phyloP scores from a whole-genome alignment of 495 filamentous ascomycete species.

The Xanthoparmelia taractica region DNA sequence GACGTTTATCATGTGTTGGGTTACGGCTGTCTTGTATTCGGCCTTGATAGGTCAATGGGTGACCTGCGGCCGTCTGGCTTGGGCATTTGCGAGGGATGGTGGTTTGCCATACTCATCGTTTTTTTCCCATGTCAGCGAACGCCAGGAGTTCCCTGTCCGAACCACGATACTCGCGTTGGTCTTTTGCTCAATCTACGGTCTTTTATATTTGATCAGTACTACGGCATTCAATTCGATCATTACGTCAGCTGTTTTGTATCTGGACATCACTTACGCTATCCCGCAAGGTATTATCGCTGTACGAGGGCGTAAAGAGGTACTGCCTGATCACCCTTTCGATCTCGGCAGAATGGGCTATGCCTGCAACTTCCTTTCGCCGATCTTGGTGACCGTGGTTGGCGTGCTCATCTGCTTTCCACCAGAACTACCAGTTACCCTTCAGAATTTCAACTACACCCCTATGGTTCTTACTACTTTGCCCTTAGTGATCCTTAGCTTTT shows the following conservation, averaged over 20 bases:
- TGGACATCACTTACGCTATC: slow-evolving; percentile 32
- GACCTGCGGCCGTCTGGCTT: slow-evolving; percentile 30
- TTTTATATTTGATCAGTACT: slow-evolving; percentile 35
- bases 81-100: slow-evolving; percentile 34
- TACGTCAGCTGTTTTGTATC: slow-evolving; percentile 31
- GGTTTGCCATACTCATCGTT: slow-evolving; percentile 24
- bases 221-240: slow-evolving; percentile 38
- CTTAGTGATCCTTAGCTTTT: slow-evolving; percentile 25
- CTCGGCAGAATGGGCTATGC: slow-evolving; percentile 28
- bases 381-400: slow-evolving; percentile 28
- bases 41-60: slow-evolving; percentile 28
- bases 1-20: slow-evolving; percentile 24
- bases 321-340: slow-evolving; percentile 27
- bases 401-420: slow-evolving; percentile 32
- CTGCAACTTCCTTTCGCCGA: slow-evolving; percentile 30
- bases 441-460: slow-evolving; percentile 31
- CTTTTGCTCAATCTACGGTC: slow-evolving; percentile 31
- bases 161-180: slow-evolving; percentile 27
- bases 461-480: slow-evolving; percentile 27
- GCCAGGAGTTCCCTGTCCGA: slow-evolving; percentile 26
- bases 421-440: slow-evolving; percentile 22
- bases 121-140: slow-evolving; percentile 24
- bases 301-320: slow-evolving; percentile 26
- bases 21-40: slow-evolving; percentile 27
- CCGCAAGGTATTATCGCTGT: slow-evolving; percentile 31